phyloP scores from a whole-genome alignment of 1,284 basidiomycete genomes.

The Taiwanofungus camphoratus region DNA sequence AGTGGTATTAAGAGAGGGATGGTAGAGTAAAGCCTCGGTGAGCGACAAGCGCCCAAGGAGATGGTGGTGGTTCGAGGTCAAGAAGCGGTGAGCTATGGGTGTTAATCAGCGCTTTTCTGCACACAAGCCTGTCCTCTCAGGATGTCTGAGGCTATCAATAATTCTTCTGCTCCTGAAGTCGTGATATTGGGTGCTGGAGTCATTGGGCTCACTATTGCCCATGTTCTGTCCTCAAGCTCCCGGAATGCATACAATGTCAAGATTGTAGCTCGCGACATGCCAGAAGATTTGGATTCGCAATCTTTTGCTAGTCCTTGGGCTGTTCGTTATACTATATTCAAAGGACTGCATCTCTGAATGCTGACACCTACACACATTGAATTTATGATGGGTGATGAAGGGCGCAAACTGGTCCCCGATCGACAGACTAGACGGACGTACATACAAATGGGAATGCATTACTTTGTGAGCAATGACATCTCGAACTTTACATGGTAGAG shows the following conservation, averaged over 20 bases:
- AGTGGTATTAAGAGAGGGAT: too few relatives aligned
- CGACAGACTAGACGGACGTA: slow-evolving; percentile 32
- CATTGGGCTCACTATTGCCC: slow-evolving; percentile 40
- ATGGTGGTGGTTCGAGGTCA: not conserved
- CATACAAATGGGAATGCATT: slow-evolving; percentile 35
- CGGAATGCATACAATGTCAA: slow-evolving; percentile 39
- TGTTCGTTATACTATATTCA: slow-evolving; percentile 25
- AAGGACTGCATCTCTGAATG: not conserved
- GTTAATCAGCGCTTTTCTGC: not conserved
- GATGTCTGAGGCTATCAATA: not conserved
- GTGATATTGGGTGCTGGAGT: slow-evolving; percentile 52
- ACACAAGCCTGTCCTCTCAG: not conserved
- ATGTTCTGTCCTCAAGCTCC: slow-evolving; percentile 28
- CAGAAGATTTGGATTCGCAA: slow-evolving; percentile 52
- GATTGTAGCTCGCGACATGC: slow-evolving; percentile 62
- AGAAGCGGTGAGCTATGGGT: not conserved
- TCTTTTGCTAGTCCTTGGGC: slow-evolving; percentile 71
- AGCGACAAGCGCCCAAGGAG: not conserved
- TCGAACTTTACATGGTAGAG: not conserved
- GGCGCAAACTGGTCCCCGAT: slow-evolving; percentile 68
- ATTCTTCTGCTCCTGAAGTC: slow-evolving; percentile 17
- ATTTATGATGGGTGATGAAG: slow-evolving; percentile 22
- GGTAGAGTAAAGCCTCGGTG: not conserved
- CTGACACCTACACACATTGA: not conserved
- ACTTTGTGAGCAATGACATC: slow-evolving; percentile 37